phyloP scores from a whole-genome alignment of 2,329 filamentous ascomycete species.

The Pseudogymnoascus sp. region DNA sequence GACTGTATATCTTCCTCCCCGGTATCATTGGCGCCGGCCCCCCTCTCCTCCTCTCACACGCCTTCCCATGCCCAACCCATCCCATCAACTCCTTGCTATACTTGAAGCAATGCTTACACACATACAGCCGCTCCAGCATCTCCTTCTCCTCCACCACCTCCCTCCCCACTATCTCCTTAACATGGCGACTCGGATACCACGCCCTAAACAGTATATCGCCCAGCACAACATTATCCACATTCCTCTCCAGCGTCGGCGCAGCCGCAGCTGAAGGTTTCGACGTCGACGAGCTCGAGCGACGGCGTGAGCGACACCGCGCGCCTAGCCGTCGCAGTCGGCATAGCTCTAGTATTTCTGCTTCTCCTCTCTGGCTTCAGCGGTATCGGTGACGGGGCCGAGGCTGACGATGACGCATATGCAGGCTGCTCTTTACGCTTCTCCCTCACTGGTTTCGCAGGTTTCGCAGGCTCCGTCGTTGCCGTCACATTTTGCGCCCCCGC shows the following conservation, averaged over 20 bases:
- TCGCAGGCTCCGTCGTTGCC: conserved; percentile 9
- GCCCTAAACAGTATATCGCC: conserved; percentile 78
- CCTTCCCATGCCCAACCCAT: conserved; percentile 52
- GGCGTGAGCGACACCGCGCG: conserved; percentile 6
- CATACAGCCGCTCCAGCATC: conserved; percentile 64
- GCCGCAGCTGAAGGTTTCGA: background rate
- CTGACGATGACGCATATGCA: background rate
- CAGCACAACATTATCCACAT: conserved; percentile 80
- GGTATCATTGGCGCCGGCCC: conserved; percentile 41
- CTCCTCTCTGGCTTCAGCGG: background rate
- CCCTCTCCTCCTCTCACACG: conserved; percentile 43
- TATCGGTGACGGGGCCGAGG: background rate
- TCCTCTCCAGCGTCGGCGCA: conserved; percentile 48
- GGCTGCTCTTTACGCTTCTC: background rate
- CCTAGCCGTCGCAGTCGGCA: conserved; percentile 5
- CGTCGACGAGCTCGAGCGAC: conserved; percentile 1
- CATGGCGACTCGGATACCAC: conserved; percentile 91
- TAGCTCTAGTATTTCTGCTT: background rate
- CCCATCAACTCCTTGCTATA: conserved; percentile 63
- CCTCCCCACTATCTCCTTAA: conserved; percentile 61
- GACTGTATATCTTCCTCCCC: conserved; percentile 67
- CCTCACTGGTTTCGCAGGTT: background rate
- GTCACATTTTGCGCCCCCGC: background rate
- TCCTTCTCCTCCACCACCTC: conserved; percentile 20
- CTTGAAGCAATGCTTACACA: conserved; percentile 91